Evolutionary conservation across 352 stramenopile genomes (phyloP), one percentile per base, ranked within the genome.

Genomic region (Phytophthora vignae): DNA sequence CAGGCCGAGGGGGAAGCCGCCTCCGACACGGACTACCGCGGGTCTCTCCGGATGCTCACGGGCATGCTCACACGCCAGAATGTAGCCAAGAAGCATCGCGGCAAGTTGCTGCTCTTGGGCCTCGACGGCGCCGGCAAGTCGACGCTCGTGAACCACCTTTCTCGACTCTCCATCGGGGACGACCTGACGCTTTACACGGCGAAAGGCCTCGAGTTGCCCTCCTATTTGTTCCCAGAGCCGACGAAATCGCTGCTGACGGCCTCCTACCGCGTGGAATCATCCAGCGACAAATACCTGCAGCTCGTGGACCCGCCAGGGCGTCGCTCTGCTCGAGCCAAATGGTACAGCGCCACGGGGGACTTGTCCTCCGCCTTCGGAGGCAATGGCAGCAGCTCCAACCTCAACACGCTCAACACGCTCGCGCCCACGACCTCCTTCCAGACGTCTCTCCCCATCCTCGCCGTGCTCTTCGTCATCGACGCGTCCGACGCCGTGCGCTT

Each of bases 61-160:
- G 62, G 25, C 9, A 76, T 69, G 72, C 62, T 69, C 27, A 66
- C 67, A 21, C 79, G 71, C n/a, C 69, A 84, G 19, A 44, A 64
- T 4, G n/a, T 76, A 1, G 22, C 73, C 8, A 87, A 81, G 62
- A 83, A 85, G 38, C 69, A 78, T 52, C 83, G 79, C 1, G 84
- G 82, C 10, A 77, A 71, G 8, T 4, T 91, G 11, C 25, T 91
- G 3, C 48, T 90, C 17, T 64, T 91, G n/a, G 84, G 84, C 12
- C 64, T 91, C 3, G 80, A 91, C 46, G 74, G 78, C 25, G 81
- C 82, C 2, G 84, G 84, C n/a, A 91, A 91, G 53, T 85, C 82
- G 36, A 90, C 84, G 9, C 68, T 92, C 7, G 60, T 86, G 9
- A 71, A 84, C 15, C 74, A 90, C 19, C 68, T 92, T 1, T 65